A percentile compares a stretch with the other conserved stretches of the same genome.
Conservation (phyloP, 2,329 filamentous ascomycete species). For the Alternaria solani region DNA sequence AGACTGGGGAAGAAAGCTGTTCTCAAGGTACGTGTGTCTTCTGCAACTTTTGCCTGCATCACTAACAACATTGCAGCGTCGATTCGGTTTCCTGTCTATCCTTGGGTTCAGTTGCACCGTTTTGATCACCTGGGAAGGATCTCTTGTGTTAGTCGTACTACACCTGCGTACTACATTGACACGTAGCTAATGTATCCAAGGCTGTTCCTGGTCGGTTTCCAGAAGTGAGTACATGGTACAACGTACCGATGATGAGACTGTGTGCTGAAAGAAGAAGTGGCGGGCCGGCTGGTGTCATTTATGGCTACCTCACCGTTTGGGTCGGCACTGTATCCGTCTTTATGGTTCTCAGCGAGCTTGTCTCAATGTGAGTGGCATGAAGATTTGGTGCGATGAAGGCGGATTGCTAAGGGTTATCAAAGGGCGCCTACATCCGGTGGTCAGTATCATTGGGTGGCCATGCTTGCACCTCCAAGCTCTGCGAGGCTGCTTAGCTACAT, state of each 20-base stretch:
- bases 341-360: conserved; percentile 42
- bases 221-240: conserved; percentile 26
- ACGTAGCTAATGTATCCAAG: conserved; percentile 21
- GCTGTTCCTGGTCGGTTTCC: conserved; percentile 25
- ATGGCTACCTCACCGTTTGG: conserved; percentile 42
- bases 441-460: conserved; percentile 49
- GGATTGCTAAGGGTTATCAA: background rate
- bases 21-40: conserved; percentile 23
- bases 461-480: conserved; percentile 50
- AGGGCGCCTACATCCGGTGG: conserved; percentile 45
- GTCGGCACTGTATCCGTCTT: conserved; percentile 39
- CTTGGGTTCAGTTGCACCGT: conserved; percentile 41
- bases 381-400: background rate
- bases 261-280: conserved; percentile 26
- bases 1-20: conserved; percentile 36
- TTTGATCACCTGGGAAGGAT: conserved; percentile 41
- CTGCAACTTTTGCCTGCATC: background rate
- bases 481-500: conserved; percentile 55
- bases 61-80: conserved; percentile 23
- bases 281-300: conserved; percentile 42
- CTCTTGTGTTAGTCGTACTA: conserved; percentile 28
- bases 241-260: background rate
- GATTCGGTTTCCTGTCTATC: conserved; percentile 38
- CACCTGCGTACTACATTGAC: background rate
- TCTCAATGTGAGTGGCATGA: conserved; percentile 38